Evolutionary conservation across 192 early-diverging fungal species (phyloP).

Genomic region (Coemansia sp.): DNA sequence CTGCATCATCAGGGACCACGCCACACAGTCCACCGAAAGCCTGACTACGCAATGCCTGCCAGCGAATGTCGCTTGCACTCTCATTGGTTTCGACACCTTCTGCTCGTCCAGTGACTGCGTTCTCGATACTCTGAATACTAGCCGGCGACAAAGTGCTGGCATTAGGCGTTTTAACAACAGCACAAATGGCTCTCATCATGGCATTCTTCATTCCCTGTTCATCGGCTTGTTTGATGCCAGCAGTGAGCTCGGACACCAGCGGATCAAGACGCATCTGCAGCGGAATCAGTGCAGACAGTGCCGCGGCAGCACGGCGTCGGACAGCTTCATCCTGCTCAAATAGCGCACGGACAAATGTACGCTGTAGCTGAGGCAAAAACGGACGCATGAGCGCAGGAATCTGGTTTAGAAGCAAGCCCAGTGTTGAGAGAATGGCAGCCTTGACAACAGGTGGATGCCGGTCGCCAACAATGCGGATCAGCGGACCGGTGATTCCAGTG

Average conservation of each 20-base stretch:
- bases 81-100: conserved; percentile 3
- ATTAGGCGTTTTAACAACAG: conserved; percentile 30
- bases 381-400: conserved; percentile 89
- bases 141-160: conserved; percentile 25
- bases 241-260: conserved; percentile 38
- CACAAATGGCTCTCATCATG: conserved; percentile 34
- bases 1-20: conserved; percentile 19
- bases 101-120: conserved; percentile 7
- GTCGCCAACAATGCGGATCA: conserved; percentile 97
- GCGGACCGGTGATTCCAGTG: conserved; percentile 92
- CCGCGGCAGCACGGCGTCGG: conserved; percentile 77
- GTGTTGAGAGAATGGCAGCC: conserved; percentile 84
- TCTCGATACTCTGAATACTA: conserved; percentile 40
- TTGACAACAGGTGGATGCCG: conserved; percentile 90
- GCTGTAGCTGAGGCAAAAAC: conserved; percentile 97
- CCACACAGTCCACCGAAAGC: conserved; percentile 41
- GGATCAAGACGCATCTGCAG: conserved; percentile 47
- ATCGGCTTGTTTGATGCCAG: conserved; percentile 22
- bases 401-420: conserved; percentile 77
- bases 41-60: conserved; percentile 28
- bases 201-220: conserved; percentile 36
- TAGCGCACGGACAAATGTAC: conserved; percentile 91
- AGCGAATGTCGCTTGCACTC: conserved; percentile 17
- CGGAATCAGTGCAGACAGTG: conserved; percentile 60
- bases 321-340: conserved; percentile 75